phyloP scores from a whole-genome alignment of 176 grass and related monocot species.

The Oryza australiensis region DNA sequence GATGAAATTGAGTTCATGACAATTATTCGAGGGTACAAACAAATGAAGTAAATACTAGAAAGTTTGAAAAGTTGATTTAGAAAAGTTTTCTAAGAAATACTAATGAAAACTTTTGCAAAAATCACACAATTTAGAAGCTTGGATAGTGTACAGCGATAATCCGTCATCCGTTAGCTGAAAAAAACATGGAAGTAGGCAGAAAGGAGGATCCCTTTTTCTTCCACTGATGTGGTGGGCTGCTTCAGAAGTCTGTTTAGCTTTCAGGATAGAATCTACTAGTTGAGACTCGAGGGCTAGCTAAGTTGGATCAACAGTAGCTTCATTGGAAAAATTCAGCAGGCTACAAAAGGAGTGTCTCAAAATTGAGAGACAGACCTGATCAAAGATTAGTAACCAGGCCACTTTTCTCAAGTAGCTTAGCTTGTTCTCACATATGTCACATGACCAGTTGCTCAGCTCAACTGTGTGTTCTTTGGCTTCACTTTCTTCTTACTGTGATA shows the following conservation, averaged over 20 bases:
- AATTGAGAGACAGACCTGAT: constrained; percentile 3
- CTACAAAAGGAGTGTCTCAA: constrained; percentile 19
- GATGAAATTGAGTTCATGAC: too few species aligned
- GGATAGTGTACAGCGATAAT: too few species aligned
- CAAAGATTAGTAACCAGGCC: constrained; percentile 7
- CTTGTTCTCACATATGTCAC: constrained; percentile 15
- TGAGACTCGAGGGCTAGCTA: neutral
- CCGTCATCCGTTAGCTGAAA: neutral
- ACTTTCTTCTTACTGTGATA: neutral
- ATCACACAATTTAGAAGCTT: too few species aligned
- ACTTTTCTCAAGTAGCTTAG: constrained; percentile 24
- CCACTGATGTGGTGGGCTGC: neutral
- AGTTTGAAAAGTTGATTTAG: too few species aligned
- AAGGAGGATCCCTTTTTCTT: neutral
- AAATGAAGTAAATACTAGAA: too few species aligned
- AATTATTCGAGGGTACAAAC: too few species aligned
- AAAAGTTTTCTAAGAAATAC: too few species aligned
- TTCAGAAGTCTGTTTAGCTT: constrained; percentile 1
- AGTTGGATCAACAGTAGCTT: constrained; percentile 23
- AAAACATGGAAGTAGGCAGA: neutral
- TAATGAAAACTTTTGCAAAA: too few species aligned
- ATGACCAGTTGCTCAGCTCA: neutral
- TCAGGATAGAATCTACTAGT: constrained; percentile 33
- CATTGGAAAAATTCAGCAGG: constrained; percentile 4
- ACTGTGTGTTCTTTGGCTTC: constrained; percentile 9